Evolutionary conservation across 306 rosid species (phyloP).

Genomic region (Acmispon strigosus): DNA sequence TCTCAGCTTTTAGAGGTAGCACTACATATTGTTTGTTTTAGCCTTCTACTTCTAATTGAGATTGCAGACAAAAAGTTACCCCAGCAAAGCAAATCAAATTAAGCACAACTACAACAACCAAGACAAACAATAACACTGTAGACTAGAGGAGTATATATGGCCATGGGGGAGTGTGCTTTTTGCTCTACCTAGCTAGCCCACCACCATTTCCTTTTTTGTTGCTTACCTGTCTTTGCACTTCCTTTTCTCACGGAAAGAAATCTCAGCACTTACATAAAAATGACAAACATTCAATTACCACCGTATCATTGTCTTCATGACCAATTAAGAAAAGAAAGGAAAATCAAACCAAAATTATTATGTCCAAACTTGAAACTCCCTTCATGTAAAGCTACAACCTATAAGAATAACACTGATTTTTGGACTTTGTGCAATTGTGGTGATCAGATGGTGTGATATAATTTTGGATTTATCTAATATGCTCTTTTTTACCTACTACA

Average conservation of each 20-base stretch:
- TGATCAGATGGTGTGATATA: no score
- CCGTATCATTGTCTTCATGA: not conserved
- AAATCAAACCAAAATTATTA: not conserved
- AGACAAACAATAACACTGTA: not conserved
- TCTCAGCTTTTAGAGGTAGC: conserved; percentile 40
- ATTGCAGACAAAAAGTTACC: conserved; percentile 37
- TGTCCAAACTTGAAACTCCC: not conserved
- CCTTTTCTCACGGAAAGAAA: conserved; percentile 10
- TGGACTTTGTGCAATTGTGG: no score
- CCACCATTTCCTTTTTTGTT: conserved; percentile 22
- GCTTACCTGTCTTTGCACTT: conserved; percentile 15
- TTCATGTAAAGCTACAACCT: not conserved
- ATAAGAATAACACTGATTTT: not conserved
- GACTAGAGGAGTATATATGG: not conserved
- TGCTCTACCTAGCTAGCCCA: conserved; percentile 11
- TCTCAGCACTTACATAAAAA: conserved; percentile 20
- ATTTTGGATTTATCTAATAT: no score
- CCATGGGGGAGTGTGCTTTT: conserved; percentile 18
- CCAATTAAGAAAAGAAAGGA: not conserved
- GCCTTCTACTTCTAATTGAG: conserved; percentile 12
- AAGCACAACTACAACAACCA: conserved; percentile 7
- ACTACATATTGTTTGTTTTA: not conserved
- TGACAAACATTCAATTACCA: not conserved
- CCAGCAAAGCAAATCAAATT: not conserved
- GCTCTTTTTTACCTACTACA: no score